A percentile compares a stretch with the other conserved stretches of the same genome.
These are phyloP conservation scores for Tubosaeta brunneosetosa DNA, from an alignment of 768 basidiomycete genomes.

Conservation along the genomic window DNA sequence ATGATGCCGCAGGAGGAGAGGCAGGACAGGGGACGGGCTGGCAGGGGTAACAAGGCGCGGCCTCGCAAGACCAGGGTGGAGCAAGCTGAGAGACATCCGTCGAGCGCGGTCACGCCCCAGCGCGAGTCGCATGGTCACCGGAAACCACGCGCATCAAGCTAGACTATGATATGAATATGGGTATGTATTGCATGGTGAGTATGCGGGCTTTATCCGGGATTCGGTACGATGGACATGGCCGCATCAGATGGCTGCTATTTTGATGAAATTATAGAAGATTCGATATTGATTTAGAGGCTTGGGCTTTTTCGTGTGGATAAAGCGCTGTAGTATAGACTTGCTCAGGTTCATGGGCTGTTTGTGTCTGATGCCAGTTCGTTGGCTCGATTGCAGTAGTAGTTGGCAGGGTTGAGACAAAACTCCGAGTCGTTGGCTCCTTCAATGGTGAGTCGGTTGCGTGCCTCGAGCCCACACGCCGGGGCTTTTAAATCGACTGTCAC, in stretches of 20 bases:
- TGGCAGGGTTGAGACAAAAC: too few species aligned
- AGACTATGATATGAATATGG: background rate
- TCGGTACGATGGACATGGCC: background rate
- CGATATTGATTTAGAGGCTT: background rate
- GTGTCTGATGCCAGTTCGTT: too few species aligned
- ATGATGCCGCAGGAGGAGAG: constrained; percentile 16
- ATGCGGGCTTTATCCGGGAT: background rate
- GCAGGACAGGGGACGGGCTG: background rate
- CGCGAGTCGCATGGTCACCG: constrained; percentile 1
- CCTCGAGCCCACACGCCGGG: too few species aligned
- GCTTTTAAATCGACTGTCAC: too few species aligned
- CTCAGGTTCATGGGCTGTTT: too few species aligned
- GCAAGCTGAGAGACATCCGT: background rate
- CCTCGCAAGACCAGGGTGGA: constrained; percentile 10
- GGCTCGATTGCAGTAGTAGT: too few species aligned
- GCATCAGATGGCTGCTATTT: background rate
- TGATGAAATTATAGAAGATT: background rate
- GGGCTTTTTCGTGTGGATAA: too few species aligned
- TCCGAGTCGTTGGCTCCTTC: too few species aligned
- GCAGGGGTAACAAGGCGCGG: constrained; percentile 1
- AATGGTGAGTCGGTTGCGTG: too few species aligned
- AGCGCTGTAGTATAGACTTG: too few species aligned
- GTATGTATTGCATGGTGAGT: background rate
- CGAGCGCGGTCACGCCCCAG: background rate
- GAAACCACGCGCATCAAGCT: background rate